Conservation (phyloP, 202 grass and related monocot species). For the Zoysia matrella region DNA sequence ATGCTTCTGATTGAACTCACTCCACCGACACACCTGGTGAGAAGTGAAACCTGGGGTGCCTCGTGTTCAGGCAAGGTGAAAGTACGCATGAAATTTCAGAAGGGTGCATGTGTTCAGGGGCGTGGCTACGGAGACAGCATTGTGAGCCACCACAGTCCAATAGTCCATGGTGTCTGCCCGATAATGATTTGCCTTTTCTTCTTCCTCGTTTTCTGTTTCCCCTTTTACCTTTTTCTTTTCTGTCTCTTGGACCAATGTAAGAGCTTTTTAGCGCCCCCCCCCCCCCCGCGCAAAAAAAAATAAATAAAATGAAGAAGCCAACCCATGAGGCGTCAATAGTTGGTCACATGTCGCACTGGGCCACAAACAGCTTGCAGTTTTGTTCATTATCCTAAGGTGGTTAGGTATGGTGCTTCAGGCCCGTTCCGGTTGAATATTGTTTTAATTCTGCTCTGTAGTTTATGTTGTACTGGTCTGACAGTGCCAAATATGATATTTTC, state of each 20-base stretch:
- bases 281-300: not conserved
- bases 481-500: not conserved
- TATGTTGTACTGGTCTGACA: not conserved
- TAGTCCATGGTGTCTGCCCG: conserved; percentile 20
- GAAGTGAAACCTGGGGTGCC: not conserved
- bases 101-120: not conserved
- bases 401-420: conserved; percentile 24
- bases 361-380: conserved; percentile 53
- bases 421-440: not conserved
- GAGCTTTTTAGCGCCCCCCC: not conserved
- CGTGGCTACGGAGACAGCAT: not conserved
- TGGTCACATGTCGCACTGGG: conserved; percentile 52
- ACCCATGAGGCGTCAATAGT: conserved; percentile 5
- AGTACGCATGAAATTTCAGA: not conserved
- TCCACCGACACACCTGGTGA: conserved; percentile 38
- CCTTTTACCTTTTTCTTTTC: not conserved
- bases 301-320: conserved; percentile 14
- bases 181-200: conserved; percentile 30
- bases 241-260: not conserved
- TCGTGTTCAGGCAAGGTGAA: not conserved
- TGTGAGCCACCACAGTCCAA: not conserved
- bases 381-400: conserved; percentile 35
- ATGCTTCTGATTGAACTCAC: not conserved
- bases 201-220: not conserved
- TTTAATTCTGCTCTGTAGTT: conserved; percentile 23